Evolutionary conservation across 106 monocot species (phyloP), one percentile per base, ranked within the genome.

Genomic region (Phalaenopsis aphrodite): DNA sequence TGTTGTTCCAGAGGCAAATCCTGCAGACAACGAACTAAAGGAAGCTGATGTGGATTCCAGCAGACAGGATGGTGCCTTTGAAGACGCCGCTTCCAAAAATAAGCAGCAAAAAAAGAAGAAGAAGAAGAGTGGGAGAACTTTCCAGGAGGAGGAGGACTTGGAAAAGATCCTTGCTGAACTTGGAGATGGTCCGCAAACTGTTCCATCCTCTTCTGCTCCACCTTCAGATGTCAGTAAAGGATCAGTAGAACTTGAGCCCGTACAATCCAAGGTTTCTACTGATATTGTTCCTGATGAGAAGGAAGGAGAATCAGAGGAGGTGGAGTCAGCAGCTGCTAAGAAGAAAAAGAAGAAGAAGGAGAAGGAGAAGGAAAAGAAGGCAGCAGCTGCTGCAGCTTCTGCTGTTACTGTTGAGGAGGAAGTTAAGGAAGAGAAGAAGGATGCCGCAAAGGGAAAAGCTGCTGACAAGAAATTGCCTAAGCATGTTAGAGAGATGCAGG

Each of bases 401-500:
- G 46, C 78, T 74, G 74, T n/a, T 43, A 42, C 15, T 74, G 74
- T 43, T 74, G 74, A 74, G 74, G 74, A 74, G 43, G 85, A 56
- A 41, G 74, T 5, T 39, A 81, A 88, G 75, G 85, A 85, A 17
- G 86, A 90, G 80, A 88, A 92, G 81, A 84, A 86, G 55, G 89
- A 89, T 43, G 85, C 75, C 14, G 37, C 52, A 21, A 89, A 89
- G 78, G 86, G 83, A 11, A 94, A 98, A 74, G 81, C 30, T 74
- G 48, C 79, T 7, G 86, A 87, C 55, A 99, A 99, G 79, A 94
- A 93, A 83, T 38, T 91, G 39, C 90, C 93, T 0, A 94, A 96
- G 75, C 91, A 92, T 82, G 90, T 96, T 30, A 87, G 91, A 80
- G 92, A 94, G 85, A 94, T 96, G 94, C 96, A 96, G 85, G 93